Evolutionary conservation across 1,139 yeast species (phyloP), one percentile per base, ranked within the genome.

Genomic region (Yamadazyma siamensis): DNA sequence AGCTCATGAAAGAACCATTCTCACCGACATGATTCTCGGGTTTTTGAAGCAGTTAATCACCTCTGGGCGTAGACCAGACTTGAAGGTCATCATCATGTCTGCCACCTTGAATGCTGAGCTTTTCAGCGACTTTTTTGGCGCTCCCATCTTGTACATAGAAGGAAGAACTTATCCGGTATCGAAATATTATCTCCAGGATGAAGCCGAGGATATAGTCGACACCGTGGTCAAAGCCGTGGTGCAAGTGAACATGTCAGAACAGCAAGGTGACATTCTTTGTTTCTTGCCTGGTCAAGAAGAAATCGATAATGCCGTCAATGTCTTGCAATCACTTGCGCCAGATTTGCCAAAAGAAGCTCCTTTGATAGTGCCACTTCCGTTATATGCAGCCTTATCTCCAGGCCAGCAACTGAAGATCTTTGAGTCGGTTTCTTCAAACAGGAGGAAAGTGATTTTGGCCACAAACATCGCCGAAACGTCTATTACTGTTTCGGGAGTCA

Each of bases 401-500:
- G 69, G 69, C 4, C 82, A 81, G 41, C 99, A 91, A 53, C 77
- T 81, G 49, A 68, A 70, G 41, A 89, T 89, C 9, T 94, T 91
- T 46, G 69, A 71, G 18, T 74, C 75, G 15, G 57, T 85, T 3
- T 72, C 76, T 11, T 50, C 63, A 16, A 62, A 78, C 46, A 75
- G 77, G 47, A 71, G 98, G 41, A 91, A 91, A 52, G 80, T 91
- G 21, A 85, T 91, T 23, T 60, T 91, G 35, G 87, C 98, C 6
- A 91, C 98, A 2, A 91, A 91, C 53, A 87, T 91, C 46, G 98
- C 98, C 1, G 98, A 91, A 62, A 94, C 98, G 0, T 91, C 98
- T 26, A 81, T 91, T 37, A 91, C 98, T 2, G 94, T 91, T 21
- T 80, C 95, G 16, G 98, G 98, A 1, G 94, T 91, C n/a, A 76